These are phyloP conservation scores for Gastrodia elata DNA, from an alignment of 106 monocot genomes.

Conservation along the genomic window DNA sequence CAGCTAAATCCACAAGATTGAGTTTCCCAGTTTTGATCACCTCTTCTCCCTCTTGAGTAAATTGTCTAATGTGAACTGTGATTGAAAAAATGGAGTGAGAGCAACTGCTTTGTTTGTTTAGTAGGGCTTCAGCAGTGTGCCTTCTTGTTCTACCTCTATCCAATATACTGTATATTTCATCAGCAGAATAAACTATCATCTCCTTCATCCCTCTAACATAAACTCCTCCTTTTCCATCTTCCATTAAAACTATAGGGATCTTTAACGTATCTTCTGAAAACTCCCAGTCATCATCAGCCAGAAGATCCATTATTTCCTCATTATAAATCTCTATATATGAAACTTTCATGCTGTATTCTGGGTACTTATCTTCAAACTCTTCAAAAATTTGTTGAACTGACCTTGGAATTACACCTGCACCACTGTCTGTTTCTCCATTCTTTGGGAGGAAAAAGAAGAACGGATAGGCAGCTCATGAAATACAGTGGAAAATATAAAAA, in stretches of 20 bases:
- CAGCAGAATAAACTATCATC: conserved; percentile 68
- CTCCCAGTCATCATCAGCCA: conserved; percentile 48
- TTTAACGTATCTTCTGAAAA: conserved; percentile 63
- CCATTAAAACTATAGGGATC: conserved; percentile 88
- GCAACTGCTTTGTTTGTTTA: conserved; percentile 92
- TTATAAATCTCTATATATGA: conserved; percentile 66
- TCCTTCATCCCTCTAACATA: conserved; percentile 85
- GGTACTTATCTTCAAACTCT: conserved; percentile 35
- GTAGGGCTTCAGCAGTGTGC: conserved; percentile 72
- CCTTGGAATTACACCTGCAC: conserved; percentile 62
- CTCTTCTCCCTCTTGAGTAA: conserved; percentile 76
- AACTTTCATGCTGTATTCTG: conserved; percentile 71
- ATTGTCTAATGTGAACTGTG: conserved; percentile 79
- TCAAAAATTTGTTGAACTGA: conserved; percentile 49
- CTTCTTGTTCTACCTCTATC: conserved; percentile 75
- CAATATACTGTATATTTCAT: conserved; percentile 79
- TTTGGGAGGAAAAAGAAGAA: conserved; percentile 7
- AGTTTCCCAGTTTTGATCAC: conserved; percentile 92
- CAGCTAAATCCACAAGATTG: conserved; percentile 96
- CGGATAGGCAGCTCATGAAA: not conserved
- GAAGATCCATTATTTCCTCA: conserved; percentile 60
- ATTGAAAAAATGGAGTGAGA: conserved; percentile 93
- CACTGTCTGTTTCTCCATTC: conserved; percentile 48
- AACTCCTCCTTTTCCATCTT: conserved; percentile 92
- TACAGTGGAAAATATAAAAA: no score